A percentile compares a stretch with the other conserved stretches of the same genome.
phyloP scores from a whole-genome alignment of 495 filamentous ascomycete genomes.

The Aeminium ludgeri region DNA sequence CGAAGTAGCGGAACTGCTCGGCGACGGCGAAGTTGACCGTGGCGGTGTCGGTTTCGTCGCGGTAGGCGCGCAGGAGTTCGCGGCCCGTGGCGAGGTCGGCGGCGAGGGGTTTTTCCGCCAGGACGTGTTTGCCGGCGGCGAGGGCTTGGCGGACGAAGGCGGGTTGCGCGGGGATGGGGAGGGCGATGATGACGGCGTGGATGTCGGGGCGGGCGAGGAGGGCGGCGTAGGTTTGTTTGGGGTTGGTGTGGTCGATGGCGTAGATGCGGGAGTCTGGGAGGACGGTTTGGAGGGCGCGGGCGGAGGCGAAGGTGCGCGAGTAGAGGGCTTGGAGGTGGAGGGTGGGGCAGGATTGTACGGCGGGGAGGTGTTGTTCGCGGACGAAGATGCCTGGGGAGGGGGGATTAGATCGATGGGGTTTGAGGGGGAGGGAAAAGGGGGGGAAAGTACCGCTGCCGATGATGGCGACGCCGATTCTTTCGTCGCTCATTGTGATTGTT shows the following conservation, averaged over 20 bases:
- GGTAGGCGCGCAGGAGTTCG: constrained; percentile 46
- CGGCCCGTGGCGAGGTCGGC: constrained; percentile 44
- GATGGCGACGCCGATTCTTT: constrained; percentile 47
- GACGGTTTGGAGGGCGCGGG: constrained; percentile 13
- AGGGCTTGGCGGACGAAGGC: constrained; percentile 43
- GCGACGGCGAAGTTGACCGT: constrained; percentile 47
- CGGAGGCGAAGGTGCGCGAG: constrained; percentile 25
- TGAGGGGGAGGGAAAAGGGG: constrained; percentile 33
- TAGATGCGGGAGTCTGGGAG: constrained; percentile 20
- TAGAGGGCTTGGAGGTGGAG: constrained; percentile 27
- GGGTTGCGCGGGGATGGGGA: constrained; percentile 44
- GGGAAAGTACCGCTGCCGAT: constrained; percentile 39
- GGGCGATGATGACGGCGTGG: constrained; percentile 49
- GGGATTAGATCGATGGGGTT: constrained; percentile 48
- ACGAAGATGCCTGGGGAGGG: constrained; percentile 31
- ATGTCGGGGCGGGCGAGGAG: constrained; percentile 51
- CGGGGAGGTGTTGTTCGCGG: constrained; percentile 35
- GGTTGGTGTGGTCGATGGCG: constrained; percentile 44
- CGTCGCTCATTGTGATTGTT: constrained; percentile 5
- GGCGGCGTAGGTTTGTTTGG: constrained; percentile 37
- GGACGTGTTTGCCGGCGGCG: constrained; percentile 56
- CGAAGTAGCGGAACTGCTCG: constrained; percentile 59
- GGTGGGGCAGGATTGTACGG: constrained; percentile 22
- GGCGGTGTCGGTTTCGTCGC: constrained; percentile 29
- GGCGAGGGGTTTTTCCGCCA: constrained; percentile 72